A percentile compares a stretch with the other conserved stretches of the same genome.
phyloP scores from a whole-genome alignment of 2,329 filamentous ascomycete species.

The Stachybotrys echinatus region DNA sequence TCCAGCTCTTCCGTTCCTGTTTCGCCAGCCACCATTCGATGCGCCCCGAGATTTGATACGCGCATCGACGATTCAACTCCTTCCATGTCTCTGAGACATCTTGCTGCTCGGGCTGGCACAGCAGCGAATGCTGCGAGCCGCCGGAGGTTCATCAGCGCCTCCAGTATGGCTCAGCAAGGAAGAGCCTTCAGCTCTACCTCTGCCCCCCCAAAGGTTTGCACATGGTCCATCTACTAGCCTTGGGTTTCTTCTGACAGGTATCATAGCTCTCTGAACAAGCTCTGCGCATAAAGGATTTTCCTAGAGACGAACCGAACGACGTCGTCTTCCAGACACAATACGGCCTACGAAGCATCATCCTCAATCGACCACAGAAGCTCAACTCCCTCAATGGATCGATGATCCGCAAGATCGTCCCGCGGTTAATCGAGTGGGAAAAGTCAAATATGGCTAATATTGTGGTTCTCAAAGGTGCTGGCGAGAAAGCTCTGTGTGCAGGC shows the following conservation, averaged over 20 bases:
- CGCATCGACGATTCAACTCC: slow-evolving; percentile 27
- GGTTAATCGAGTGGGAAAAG: slow-evolving; percentile 89
- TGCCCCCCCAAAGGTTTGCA: slow-evolving; percentile 23
- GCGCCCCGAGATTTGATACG: slow-evolving; percentile 23
- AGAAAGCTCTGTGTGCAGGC: slow-evolving; percentile 84
- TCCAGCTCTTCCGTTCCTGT: slow-evolving; percentile 11
- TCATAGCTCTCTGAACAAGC: slow-evolving; percentile 28
- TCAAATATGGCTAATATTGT: slow-evolving; percentile 91
- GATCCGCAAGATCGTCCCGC: slow-evolving; percentile 88
- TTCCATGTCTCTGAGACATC: slow-evolving; percentile 53
- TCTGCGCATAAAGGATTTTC: slow-evolving; percentile 45
- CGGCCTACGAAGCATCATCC: slow-evolving; percentile 84
- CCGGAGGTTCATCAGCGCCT: slow-evolving; percentile 29
- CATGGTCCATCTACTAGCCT: not conserved
- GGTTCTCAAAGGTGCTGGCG: slow-evolving; percentile 84
- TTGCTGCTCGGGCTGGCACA: slow-evolving; percentile 48
- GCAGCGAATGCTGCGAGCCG: slow-evolving; percentile 39
- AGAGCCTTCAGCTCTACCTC: slow-evolving; percentile 60
- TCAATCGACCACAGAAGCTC: slow-evolving; percentile 87
- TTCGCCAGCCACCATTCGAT: slow-evolving; percentile 20
- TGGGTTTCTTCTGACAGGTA: slow-evolving; percentile 9
- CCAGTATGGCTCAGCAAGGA: slow-evolving; percentile 74
- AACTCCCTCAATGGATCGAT: slow-evolving; percentile 93
- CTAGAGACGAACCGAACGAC: slow-evolving; percentile 76
- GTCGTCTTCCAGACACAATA: slow-evolving; percentile 87